A percentile compares a stretch with the other conserved stretches of the same genome.
Conservation (phyloP, 306 rosid genomes). For the Parietaria judaica region DNA sequence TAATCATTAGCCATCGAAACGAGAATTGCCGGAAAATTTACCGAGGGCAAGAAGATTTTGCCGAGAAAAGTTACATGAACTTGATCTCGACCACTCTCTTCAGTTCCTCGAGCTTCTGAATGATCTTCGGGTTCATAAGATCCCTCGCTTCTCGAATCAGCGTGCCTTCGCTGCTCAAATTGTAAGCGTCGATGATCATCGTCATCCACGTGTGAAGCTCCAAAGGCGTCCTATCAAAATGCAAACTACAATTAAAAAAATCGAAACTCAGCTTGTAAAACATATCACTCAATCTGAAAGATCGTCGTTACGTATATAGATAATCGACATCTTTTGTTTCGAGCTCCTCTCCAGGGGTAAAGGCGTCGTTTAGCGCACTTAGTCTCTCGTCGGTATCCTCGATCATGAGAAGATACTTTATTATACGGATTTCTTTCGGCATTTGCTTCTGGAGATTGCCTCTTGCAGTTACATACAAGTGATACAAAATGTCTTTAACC, state of each 20-base stretch:
- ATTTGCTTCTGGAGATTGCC: constrained; percentile 74
- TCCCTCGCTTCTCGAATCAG: constrained; percentile 83
- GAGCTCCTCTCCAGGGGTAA: constrained; percentile 88
- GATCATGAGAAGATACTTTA: constrained; percentile 65
- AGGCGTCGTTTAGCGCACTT: constrained; percentile 62
- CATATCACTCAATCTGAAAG: background rate
- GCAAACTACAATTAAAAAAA: constrained; percentile 1
- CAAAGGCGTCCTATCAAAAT: constrained; percentile 60
- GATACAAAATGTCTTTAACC: constrained; percentile 79
- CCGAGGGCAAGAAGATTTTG: no score
- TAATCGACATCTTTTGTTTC: constrained; percentile 66
- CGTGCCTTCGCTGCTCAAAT: constrained; percentile 71
- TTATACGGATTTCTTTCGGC: constrained; percentile 84
- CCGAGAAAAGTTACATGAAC: constrained; percentile 46
- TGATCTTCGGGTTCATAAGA: constrained; percentile 72
- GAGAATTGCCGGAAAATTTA: no score
- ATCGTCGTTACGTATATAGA: constrained; percentile 55
- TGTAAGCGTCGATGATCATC: constrained; percentile 65
- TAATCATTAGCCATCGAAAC: no score
- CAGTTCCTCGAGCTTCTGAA: constrained; percentile 63
- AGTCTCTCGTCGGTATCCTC: constrained; percentile 69
- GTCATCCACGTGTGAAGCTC: constrained; percentile 69
- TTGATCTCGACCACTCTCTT: constrained; percentile 51
- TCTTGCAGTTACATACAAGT: constrained; percentile 66
- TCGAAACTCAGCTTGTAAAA: background rate